A percentile compares a stretch with the other conserved stretches of the same genome.
These are phyloP conservation scores for Austroboletus novae-zelandiae DNA, from an alignment of 1,284 basidiomycete species.

Conservation along the genomic window DNA sequence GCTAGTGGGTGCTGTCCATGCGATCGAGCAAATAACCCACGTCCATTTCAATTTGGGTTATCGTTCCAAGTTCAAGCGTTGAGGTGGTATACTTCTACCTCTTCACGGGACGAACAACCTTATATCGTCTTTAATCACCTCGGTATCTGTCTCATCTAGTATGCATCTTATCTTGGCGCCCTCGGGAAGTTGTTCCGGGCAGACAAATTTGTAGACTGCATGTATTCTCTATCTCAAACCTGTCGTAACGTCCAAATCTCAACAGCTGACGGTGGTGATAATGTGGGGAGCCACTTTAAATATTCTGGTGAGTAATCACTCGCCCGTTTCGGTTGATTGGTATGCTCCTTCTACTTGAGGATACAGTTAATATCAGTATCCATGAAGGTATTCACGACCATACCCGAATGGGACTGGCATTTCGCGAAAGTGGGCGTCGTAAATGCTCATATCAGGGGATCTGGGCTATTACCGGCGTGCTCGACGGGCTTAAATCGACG, in stretches of 20 bases:
- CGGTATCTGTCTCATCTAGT: not conserved
- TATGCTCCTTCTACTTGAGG: not conserved
- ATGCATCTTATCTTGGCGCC: slow-evolving; percentile 1
- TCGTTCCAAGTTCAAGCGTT: too few relatives aligned
- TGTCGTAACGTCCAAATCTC: not conserved
- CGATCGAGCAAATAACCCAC: slow-evolving; percentile 35
- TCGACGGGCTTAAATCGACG: slow-evolving; percentile 1
- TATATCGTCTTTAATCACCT: slow-evolving; percentile 2
- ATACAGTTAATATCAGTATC: too few relatives aligned
- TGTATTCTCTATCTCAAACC: not conserved
- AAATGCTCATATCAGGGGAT: not conserved
- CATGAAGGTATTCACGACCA: too few relatives aligned
- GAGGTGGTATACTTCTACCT: slow-evolving; percentile 10
- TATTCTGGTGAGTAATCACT: slow-evolving; percentile 2
- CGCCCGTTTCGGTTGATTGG: not conserved
- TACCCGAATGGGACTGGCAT: too few relatives aligned
- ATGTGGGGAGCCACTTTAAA: slow-evolving; percentile 4
- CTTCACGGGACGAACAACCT: slow-evolving; percentile 42
- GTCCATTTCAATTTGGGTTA: slow-evolving; percentile 34
- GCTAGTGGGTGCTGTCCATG: slow-evolving; percentile 3
- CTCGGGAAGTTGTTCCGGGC: not conserved
- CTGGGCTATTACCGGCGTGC: not conserved
- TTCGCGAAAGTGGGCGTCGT: not conserved
- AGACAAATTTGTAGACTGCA: slow-evolving; percentile 4
- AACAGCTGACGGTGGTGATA: slow-evolving; percentile 1